Conservation (phyloP, 331 rosid species). For the Quercus lobata region DNA sequence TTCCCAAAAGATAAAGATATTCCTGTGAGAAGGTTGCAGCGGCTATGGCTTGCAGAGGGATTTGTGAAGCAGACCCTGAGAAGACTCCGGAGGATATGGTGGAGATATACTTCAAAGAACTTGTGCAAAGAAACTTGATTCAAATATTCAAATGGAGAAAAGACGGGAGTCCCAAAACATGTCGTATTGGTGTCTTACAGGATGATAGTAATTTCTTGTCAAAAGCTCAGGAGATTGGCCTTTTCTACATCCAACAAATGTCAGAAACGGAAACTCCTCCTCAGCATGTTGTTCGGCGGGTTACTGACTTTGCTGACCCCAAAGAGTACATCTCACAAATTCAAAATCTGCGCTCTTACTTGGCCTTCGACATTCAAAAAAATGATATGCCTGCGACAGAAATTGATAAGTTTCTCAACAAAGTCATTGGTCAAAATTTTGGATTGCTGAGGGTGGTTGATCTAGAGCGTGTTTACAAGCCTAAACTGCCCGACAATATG, state of each 20-base stretch:
- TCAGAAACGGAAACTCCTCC: background rate
- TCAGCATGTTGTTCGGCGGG: background rate
- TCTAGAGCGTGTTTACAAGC: too few species aligned
- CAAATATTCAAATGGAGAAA: background rate
- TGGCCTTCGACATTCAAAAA: too few species aligned
- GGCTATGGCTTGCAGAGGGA: conserved; percentile 14
- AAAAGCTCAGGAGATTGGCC: background rate
- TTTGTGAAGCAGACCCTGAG: background rate
- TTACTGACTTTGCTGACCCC: background rate
- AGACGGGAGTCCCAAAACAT: background rate
- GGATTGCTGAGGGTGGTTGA: too few species aligned
- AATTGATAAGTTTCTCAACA: too few species aligned
- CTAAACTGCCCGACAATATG: background rate
- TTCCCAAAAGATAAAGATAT: conserved; percentile 3
- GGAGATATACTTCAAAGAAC: background rate
- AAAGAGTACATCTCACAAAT: background rate
- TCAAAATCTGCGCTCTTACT: background rate
- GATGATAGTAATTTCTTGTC: background rate
- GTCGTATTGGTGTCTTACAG: background rate
- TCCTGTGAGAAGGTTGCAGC: background rate
- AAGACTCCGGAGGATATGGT: background rate
- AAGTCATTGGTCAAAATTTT: too few species aligned
- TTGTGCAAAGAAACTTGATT: background rate
- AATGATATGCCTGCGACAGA: too few species aligned
- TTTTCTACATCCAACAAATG: background rate